These are phyloP conservation scores for Cornus florida DNA, from an alignment of 148 eudicot genomes.

Conservation along the genomic window DNA sequence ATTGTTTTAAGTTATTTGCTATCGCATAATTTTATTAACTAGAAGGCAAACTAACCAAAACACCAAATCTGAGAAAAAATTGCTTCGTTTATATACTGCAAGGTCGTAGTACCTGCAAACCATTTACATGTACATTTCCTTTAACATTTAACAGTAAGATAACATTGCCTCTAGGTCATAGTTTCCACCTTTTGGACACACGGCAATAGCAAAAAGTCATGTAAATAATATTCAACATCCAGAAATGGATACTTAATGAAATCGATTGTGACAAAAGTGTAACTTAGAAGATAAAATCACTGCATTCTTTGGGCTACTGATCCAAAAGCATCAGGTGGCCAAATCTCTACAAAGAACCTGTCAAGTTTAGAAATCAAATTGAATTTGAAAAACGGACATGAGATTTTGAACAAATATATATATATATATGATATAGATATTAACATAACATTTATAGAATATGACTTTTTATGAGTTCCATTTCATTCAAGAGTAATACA, in stretches of 20 bases:
- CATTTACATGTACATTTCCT: neutral
- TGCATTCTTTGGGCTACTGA: constrained; percentile 3
- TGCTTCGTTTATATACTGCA: too few species aligned
- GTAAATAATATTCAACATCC: neutral
- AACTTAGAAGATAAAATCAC: constrained; percentile 6
- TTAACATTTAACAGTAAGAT: too few species aligned
- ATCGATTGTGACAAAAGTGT: constrained; percentile 2
- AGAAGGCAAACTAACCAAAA: too few species aligned
- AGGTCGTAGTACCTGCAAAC: too few species aligned
- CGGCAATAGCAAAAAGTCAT: neutral
- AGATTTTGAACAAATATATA: neutral
- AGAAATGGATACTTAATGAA: neutral
- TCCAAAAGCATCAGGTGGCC: constrained; percentile 24
- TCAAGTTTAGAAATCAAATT: neutral
- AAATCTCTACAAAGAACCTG: constrained; percentile 8
- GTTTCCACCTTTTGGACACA: neutral
- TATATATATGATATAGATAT: neutral
- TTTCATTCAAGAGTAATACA: too few species aligned
- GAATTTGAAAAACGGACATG: neutral
- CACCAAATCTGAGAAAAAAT: too few species aligned
- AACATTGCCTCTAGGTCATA: neutral
- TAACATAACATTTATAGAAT: neutral
- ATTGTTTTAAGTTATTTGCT: too few species aligned
- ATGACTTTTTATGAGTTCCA: too few species aligned
- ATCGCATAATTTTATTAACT: too few species aligned